Base-by-base conservation (phyloP, 495 filamentous ascomycete species). In the Penicillium flavigenum region DNA sequence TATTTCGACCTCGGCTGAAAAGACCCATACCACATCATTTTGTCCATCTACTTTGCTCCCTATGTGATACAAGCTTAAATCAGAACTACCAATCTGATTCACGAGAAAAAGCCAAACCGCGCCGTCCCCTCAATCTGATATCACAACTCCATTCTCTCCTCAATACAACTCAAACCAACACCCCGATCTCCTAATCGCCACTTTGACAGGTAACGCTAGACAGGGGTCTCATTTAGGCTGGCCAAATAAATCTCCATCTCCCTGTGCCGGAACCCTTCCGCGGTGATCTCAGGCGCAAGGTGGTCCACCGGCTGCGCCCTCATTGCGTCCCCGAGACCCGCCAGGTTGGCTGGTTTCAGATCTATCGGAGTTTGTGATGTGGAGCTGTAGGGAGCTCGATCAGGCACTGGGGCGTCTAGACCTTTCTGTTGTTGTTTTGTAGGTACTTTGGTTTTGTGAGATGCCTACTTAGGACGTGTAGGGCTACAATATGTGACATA, bases 311-410 rank as follows among this genome's bases (percentile, higher is more conserved):
- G 52, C 42, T 53, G 46, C 10, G 24, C 5, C 20, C 19, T 19
- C 12, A 32, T 22, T 32, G 17, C 45, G 41, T 54, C 63, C 57
- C 51, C 53, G 47, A 65, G 48, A 47, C 41, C 34, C 51, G 34
- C 27, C 20, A 27, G 14, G 16, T 19, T 10, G 36, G 49, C 46
- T 12, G 39, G 55, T 65, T 63, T 61, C 62, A 65, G 63, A 61
- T 61, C 60, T 57, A 63, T 65, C 57, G 39, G 44, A 56, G 31
- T 54, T 59, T 47, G 43, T 51, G 38, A 4, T 24, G 41, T 29
- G 56, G 43, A 4, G 26, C 31, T 31, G 26, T 19, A 42, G 24
- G 32, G 43, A 12, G 46, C 32, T 38, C 46, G 44, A 55, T 43
- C 12, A 24, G 57, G 45, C 2, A 29, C 17, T 42, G 41, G 20